A percentile compares a stretch with the other conserved stretches of the same genome.
Conservation (phyloP, 2,329 filamentous ascomycete genomes). For the Stachybotrys chlorohalonatus region DNA sequence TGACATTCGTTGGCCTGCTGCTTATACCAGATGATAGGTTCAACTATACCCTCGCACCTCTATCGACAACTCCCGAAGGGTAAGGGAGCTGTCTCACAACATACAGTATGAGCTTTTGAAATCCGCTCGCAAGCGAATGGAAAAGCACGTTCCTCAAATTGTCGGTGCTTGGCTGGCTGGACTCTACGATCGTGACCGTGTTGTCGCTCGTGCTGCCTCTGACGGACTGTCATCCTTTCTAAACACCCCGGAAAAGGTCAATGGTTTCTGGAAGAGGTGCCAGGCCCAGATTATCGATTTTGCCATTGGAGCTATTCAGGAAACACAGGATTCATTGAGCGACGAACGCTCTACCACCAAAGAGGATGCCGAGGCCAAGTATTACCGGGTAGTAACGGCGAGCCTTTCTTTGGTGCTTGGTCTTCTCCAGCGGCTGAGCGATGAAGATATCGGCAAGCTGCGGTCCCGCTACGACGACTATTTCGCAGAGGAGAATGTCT, state of each 20-base stretch:
- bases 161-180: slow-evolving; percentile 89
- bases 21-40: slow-evolving; percentile 41
- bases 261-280: slow-evolving; percentile 70
- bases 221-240: slow-evolving; percentile 72
- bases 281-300: slow-evolving; percentile 75
- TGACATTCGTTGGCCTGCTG: not conserved
- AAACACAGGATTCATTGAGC: slow-evolving; percentile 74
- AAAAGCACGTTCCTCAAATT: slow-evolving; percentile 65
- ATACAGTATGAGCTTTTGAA: slow-evolving; percentile 57
- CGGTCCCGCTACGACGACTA: slow-evolving; percentile 55
- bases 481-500: slow-evolving; percentile 57
- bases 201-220: slow-evolving; percentile 65
- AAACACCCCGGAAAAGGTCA: slow-evolving; percentile 68
- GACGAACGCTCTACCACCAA: slow-evolving; percentile 77
- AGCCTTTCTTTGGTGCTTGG: slow-evolving; percentile 46
- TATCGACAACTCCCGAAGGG: slow-evolving; percentile 80
- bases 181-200: slow-evolving; percentile 74
- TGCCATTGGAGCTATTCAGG: slow-evolving; percentile 68
- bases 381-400: slow-evolving; percentile 60
- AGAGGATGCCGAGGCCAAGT: slow-evolving; percentile 82
- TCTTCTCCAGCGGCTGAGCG: slow-evolving; percentile 39
- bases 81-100: slow-evolving; percentile 76
- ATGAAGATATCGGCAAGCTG: slow-evolving; percentile 49
- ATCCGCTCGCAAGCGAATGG: slow-evolving; percentile 71
- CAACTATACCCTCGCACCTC: slow-evolving; percentile 81